These are phyloP conservation scores for Nakazawaea ambrosiae DNA, from an alignment of 805 yeast genomes.

Conservation along the genomic window DNA sequence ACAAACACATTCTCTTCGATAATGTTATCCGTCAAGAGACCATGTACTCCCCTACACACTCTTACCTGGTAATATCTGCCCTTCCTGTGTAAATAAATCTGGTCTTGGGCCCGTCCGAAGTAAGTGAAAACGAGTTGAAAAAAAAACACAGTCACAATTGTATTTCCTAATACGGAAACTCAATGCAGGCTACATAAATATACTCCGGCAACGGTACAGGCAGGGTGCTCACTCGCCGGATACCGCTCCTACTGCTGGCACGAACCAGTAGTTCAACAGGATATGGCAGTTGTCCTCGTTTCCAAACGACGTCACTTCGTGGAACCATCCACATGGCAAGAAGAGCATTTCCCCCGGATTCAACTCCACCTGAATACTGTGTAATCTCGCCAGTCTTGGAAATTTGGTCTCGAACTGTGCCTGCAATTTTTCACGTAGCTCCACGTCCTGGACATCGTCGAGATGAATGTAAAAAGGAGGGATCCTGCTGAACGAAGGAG, in stretches of 20 bases:
- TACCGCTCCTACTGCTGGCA: constrained; percentile 28
- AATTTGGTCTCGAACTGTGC: constrained; percentile 33
- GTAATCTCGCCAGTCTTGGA: constrained; percentile 34
- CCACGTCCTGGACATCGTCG: constrained; percentile 37
- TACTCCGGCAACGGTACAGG: background rate
- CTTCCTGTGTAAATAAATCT: too few species aligned
- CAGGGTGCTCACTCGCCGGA: background rate
- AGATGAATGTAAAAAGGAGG: constrained; percentile 61
- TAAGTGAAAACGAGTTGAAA: too few species aligned
- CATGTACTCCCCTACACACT: too few species aligned
- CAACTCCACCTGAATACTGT: constrained; percentile 38
- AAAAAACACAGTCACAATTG: constrained; percentile 1
- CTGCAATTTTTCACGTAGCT: constrained; percentile 22
- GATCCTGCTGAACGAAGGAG: constrained; percentile 61
- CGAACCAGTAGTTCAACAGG: constrained; percentile 71
- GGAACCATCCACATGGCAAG: constrained; percentile 78
- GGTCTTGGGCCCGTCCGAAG: too few species aligned
- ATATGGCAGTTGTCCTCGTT: constrained; percentile 34
- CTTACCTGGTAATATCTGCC: too few species aligned
- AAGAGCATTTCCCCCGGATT: constrained; percentile 62
- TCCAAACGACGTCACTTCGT: constrained; percentile 67
- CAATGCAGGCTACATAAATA: background rate
- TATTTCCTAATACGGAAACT: background rate
- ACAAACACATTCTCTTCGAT: too few species aligned
- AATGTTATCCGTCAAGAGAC: too few species aligned